A percentile compares a stretch with the other conserved stretches of the same genome.
Conservation (phyloP, 345 rosid genomes). For the Schrenkiella parvula region DNA sequence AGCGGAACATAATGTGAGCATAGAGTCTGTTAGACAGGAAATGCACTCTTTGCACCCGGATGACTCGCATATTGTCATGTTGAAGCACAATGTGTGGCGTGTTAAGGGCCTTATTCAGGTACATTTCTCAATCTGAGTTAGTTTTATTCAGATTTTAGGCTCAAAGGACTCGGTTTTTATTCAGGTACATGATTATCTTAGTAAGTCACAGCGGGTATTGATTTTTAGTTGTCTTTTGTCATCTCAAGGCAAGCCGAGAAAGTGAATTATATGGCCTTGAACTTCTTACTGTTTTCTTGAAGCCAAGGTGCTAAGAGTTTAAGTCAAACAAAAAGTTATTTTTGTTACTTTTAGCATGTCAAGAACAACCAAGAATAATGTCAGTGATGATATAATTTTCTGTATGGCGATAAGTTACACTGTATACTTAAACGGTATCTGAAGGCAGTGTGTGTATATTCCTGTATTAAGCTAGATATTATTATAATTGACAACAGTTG, state of each 20-base stretch:
- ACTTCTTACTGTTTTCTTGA: constrained; percentile 7
- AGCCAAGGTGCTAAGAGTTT: neutral
- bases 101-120: constrained; percentile 98
- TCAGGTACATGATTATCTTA: constrained; percentile 1
- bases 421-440: neutral
- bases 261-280: neutral
- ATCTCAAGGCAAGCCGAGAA: neutral
- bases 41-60: constrained; percentile 88
- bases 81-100: constrained; percentile 96
- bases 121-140: neutral
- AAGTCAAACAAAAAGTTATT: neutral
- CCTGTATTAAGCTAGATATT: neutral
- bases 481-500: neutral
- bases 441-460: neutral
- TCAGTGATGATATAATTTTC: neutral
- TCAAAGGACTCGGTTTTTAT: neutral
- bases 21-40: constrained; percentile 90
- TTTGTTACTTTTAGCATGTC: neutral
- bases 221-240: neutral
- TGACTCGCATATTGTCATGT: constrained; percentile 74
- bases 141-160: neutral
- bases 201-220: neutral
- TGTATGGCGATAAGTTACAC: neutral
- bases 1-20: constrained; percentile 79
- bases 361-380: neutral